A percentile compares a stretch with the other conserved stretches of the same genome.
Evolutionary conservation across 495 filamentous ascomycete genomes (phyloP).

Genomic region (Lasiosphaeria hispida): DNA sequence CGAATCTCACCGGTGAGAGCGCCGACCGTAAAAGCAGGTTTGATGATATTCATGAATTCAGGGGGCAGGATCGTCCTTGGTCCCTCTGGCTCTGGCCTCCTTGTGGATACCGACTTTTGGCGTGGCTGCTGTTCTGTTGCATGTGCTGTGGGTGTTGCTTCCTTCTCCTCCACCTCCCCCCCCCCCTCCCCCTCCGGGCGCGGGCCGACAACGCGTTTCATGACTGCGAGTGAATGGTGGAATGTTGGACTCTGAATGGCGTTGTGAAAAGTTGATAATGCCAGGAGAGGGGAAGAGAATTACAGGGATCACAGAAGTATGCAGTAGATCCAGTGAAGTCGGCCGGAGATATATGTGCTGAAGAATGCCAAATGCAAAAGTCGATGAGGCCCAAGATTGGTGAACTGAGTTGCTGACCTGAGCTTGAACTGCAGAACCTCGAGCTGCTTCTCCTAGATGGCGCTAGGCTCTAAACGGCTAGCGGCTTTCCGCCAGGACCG

Average conservation of each 20-base stretch:
- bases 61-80: conserved; percentile 27
- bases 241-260: neutral
- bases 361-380: too few relatives aligned
- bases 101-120: neutral
- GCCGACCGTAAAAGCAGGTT: conserved; percentile 35
- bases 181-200: neutral
- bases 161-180: neutral
- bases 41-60: conserved; percentile 39
- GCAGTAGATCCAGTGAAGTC: too few relatives aligned
- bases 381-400: too few relatives aligned
- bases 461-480: conserved; percentile 14
- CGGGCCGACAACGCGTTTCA: conserved; percentile 18
- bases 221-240: neutral
- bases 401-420: too few relatives aligned
- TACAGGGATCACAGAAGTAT: too few relatives aligned
- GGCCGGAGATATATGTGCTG: too few relatives aligned
- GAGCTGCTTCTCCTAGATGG: neutral
- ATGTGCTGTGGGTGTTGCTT: neutral
- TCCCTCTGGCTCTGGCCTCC: neutral
- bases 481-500: conserved; percentile 4
- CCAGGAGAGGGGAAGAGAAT: neutral
- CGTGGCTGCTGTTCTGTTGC: conserved; percentile 1
- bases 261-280: neutral
- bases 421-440: too few relatives aligned
- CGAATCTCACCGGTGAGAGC: conserved; percentile 24